These are phyloP conservation scores for Zostera marina DNA, from an alignment of 116 monocot genomes.

Conservation along the genomic window DNA sequence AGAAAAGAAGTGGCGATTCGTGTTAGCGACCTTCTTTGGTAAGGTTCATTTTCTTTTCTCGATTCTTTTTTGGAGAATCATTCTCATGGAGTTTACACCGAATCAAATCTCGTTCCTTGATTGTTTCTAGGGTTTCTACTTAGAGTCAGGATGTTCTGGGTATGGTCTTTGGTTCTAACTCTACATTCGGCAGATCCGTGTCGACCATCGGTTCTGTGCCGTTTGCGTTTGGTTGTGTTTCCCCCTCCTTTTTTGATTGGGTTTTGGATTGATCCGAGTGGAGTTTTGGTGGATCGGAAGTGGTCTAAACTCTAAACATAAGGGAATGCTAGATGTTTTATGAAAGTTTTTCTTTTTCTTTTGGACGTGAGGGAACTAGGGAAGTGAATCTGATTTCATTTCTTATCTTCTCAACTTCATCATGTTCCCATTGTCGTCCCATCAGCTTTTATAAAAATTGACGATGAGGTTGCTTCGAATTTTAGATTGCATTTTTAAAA, in stretches of 20 bases:
- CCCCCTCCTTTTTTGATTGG: too few species aligned
- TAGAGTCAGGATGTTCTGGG: not conserved
- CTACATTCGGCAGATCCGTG: not conserved
- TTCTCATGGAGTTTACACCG: not conserved
- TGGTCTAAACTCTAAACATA: not conserved
- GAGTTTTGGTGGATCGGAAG: not conserved
- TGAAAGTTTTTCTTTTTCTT: too few species aligned
- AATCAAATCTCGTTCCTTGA: not conserved
- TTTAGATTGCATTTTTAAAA: constrained; percentile 45
- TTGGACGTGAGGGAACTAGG: too few species aligned
- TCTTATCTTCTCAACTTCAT: constrained; percentile 11
- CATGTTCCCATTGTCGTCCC: not conserved
- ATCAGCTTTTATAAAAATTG: constrained; percentile 11
- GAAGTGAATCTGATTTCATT: constrained; percentile 4
- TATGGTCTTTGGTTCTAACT: not conserved
- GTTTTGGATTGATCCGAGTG: not conserved
- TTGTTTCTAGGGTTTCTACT: not conserved
- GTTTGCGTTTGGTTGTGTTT: too few species aligned
- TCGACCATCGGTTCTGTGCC: not conserved
- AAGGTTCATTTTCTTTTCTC: not conserved
- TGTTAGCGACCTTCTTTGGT: not conserved
- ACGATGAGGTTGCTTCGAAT: constrained; percentile 21
- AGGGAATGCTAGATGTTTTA: not conserved
- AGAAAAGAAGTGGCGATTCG: not conserved
- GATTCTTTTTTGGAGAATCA: not conserved